A percentile compares a stretch with the other conserved stretches of the same genome.
Evolutionary conservation across 768 basidiomycete species (phyloP).

Genomic region (Suillus alpinus): DNA sequence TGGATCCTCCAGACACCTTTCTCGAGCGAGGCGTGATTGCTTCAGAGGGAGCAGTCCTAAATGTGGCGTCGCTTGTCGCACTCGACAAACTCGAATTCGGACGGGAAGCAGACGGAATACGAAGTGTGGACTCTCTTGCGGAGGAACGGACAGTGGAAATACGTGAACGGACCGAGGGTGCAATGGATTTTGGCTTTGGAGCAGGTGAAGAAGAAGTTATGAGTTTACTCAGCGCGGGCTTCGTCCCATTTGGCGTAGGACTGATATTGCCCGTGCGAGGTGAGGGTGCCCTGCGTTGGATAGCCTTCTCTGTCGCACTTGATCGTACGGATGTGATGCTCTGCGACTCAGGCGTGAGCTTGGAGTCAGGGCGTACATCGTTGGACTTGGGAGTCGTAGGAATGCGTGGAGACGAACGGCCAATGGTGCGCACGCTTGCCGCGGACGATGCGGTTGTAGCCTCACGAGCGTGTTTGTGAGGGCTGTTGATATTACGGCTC

Average conservation of each 20-base stretch:
- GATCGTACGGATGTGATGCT: conserved; percentile 25
- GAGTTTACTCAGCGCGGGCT: conserved; percentile 11
- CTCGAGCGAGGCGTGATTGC: conserved; percentile 29
- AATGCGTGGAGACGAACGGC: conserved; percentile 24
- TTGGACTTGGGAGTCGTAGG: conserved; percentile 21
- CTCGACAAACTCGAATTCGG: conserved; percentile 29
- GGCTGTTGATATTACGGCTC: conserved; percentile 28
- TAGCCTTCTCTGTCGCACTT: conserved; percentile 22
- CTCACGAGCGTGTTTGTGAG: conserved; percentile 21
- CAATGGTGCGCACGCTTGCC: conserved; percentile 23
- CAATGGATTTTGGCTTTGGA: conserved; percentile 12
- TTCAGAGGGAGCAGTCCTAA: conserved; percentile 30
- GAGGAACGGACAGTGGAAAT: conserved; percentile 29
- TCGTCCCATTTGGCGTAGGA: conserved; percentile 1
- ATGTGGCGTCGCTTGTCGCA: conserved; percentile 29
- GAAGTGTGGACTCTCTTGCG: conserved; percentile 23
- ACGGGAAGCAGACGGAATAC: conserved; percentile 29
- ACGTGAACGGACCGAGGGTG: conserved; percentile 16
- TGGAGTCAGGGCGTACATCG: conserved; percentile 66
- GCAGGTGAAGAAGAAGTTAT: conserved; percentile 8
- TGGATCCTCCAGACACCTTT: conserved; percentile 27
- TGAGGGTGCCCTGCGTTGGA: neutral
- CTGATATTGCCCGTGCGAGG: conserved; percentile 2
- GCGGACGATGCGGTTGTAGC: conserved; percentile 24
- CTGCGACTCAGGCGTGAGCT: conserved; percentile 54